Evolutionary conservation across 2,329 filamentous ascomycete species (phyloP).

Genomic region (Talaromyces funiculosus): DNA sequence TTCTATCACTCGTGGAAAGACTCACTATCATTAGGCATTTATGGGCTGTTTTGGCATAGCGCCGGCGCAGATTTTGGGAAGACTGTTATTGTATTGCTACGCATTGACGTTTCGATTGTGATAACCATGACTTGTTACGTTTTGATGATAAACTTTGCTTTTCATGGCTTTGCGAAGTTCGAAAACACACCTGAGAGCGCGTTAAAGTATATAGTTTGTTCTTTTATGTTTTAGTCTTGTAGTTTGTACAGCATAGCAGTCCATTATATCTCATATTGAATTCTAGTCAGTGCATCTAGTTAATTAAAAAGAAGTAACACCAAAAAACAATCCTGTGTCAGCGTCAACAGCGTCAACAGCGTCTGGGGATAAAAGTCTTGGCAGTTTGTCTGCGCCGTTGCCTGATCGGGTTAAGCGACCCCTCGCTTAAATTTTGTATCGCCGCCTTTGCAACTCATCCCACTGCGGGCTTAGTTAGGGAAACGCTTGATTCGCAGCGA

Average conservation of each 20-base stretch:
- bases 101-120: conserved; percentile 4
- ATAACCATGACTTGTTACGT: not conserved
- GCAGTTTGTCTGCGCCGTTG: conserved; percentile 7
- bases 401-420: conserved; percentile 32
- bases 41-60: conserved; percentile 18
- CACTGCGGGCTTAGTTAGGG: conserved; percentile 21
- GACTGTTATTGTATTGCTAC: conserved; percentile 11
- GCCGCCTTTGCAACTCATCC: conserved; percentile 27
- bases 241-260: conserved; percentile 12
- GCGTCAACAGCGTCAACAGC: not conserved
- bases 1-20: not conserved
- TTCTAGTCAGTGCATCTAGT: not conserved
- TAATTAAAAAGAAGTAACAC: not conserved
- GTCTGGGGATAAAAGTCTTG: conserved; percentile 6
- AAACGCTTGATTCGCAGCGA: not conserved
- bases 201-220: conserved; percentile 13
- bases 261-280: conserved; percentile 2
- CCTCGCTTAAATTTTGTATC: conserved; percentile 45
- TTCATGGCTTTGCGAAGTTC: conserved; percentile 1
- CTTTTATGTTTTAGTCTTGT: conserved; percentile 11
- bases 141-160: conserved; percentile 9
- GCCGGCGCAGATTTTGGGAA: conserved; percentile 17
- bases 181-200: conserved; percentile 8
- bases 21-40: conserved; percentile 10
- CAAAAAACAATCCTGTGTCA: not conserved